A percentile compares a stretch with the other conserved stretches of the same genome.
These are phyloP conservation scores for Beta macrorhiza DNA, from an alignment of 179 eudicot genomes.

Conservation along the genomic window DNA sequence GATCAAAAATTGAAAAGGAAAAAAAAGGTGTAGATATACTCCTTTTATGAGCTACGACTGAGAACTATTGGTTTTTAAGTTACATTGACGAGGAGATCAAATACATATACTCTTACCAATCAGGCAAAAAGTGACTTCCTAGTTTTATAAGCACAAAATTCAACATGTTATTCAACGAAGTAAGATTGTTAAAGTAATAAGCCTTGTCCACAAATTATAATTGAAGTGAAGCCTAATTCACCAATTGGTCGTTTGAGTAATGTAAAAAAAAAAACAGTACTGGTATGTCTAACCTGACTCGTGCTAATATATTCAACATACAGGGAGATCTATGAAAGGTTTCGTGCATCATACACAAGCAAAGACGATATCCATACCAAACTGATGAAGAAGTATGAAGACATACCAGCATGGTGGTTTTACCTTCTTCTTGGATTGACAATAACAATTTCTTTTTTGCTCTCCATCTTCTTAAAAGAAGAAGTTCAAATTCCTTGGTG, in stretches of 20 bases:
- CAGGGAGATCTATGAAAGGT: constrained; percentile 78
- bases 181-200: not conserved
- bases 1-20: not conserved
- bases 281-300: not conserved
- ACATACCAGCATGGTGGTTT: constrained; percentile 97
- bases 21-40: too few relatives aligned
- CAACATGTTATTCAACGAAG: not conserved
- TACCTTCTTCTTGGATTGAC: constrained; percentile 56
- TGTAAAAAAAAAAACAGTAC: not conserved
- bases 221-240: not conserved
- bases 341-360: constrained; percentile 56
- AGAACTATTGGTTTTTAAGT: not conserved
- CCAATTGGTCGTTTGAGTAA: not conserved
- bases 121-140: not conserved
- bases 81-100: not conserved
- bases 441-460: constrained; percentile 45
- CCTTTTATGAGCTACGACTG: not conserved
- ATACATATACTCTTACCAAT: not conserved
- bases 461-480: constrained; percentile 57
- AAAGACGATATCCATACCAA: constrained; percentile 81
- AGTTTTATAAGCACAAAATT: not conserved
- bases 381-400: constrained; percentile 71
- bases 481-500: constrained; percentile 89
- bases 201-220: not conserved
- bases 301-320: constrained; percentile 7